These are phyloP conservation scores for Neofusicoccum laricinum DNA, from an alignment of 2,329 filamentous ascomycete genomes.

Conservation along the genomic window DNA sequence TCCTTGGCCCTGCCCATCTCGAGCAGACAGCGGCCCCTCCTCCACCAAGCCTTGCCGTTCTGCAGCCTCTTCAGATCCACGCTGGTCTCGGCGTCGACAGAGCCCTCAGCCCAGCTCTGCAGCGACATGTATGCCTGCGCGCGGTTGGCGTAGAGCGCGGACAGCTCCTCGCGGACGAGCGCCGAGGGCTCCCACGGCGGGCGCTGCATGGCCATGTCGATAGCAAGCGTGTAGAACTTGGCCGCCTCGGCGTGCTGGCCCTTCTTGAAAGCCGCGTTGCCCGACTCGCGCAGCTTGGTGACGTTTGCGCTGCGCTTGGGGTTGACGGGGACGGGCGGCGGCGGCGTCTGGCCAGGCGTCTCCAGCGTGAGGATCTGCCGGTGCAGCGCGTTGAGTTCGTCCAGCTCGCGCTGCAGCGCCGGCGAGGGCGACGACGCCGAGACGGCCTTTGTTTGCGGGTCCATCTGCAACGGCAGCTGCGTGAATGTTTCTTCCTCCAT, in stretches of 20 bases:
- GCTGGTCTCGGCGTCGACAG: slow-evolving; percentile 83
- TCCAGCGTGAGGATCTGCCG: slow-evolving; percentile 66
- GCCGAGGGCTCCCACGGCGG: slow-evolving; percentile 85
- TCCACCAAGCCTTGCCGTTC: slow-evolving; percentile 95
- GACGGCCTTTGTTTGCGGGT: slow-evolving; percentile 78
- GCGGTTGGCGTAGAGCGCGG: slow-evolving; percentile 77
- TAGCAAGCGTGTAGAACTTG: slow-evolving; percentile 77
- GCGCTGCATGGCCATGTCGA: slow-evolving; percentile 81
- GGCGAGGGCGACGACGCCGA: slow-evolving; percentile 41
- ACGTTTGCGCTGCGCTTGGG: slow-evolving; percentile 87
- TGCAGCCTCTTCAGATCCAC: slow-evolving; percentile 82
- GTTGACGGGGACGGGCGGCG: slow-evolving; percentile 86
- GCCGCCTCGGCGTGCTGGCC: slow-evolving; percentile 71
- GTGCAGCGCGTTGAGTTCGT: slow-evolving; percentile 76
- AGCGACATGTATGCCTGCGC: slow-evolving; percentile 86
- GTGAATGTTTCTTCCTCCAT: slow-evolving; percentile 64
- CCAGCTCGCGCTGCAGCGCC: slow-evolving; percentile 50
- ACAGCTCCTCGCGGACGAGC: slow-evolving; percentile 80
- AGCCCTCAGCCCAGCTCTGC: slow-evolving; percentile 78
- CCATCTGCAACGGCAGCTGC: slow-evolving; percentile 75
- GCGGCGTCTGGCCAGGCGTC: slow-evolving; percentile 64
- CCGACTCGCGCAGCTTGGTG: slow-evolving; percentile 83
- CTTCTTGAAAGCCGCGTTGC: slow-evolving; percentile 81
- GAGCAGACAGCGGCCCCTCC: slow-evolving; percentile 75
- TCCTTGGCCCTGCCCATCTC: slow-evolving; percentile 90